These are phyloP conservation scores for Botrytis fragariae DNA, from an alignment of 2,329 filamentous ascomycete genomes.

Conservation along the genomic window DNA sequence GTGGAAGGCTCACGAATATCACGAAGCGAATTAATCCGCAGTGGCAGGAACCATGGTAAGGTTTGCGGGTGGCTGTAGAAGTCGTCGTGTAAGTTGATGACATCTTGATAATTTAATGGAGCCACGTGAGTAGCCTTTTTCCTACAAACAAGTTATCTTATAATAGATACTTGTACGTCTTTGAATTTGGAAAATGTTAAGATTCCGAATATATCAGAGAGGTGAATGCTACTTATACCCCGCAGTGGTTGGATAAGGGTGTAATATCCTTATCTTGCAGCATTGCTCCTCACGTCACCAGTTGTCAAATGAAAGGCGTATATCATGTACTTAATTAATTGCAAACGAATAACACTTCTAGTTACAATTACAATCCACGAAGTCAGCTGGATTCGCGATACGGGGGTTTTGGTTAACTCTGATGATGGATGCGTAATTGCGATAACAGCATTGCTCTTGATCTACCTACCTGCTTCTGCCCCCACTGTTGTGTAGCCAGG, in stretches of 20 bases:
- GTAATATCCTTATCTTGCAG: not conserved
- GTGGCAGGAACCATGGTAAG: slow-evolving; percentile 47
- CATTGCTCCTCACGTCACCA: not conserved
- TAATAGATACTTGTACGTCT: not conserved
- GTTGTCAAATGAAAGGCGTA: not conserved
- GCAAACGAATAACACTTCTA: not conserved
- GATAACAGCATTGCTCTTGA: not conserved
- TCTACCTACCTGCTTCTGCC: not conserved
- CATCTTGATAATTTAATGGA: not conserved
- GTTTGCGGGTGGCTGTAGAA: slow-evolving; percentile 24
- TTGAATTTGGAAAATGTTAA: not conserved
- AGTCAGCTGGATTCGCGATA: not conserved
- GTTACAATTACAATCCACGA: not conserved
- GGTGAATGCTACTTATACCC: not conserved
- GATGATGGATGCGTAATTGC: not conserved
- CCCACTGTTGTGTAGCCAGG: not conserved
- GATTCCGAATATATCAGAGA: not conserved
- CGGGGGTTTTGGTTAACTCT: not conserved
- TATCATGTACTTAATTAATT: not conserved
- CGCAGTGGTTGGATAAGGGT: not conserved
- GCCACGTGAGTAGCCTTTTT: not conserved
- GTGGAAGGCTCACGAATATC: slow-evolving; percentile 45
- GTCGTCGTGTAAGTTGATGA: not conserved
- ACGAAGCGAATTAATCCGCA: slow-evolving; percentile 47
- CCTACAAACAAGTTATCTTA: too few relatives aligned